Conservation (phyloP, 257 asterid species). For the Lantana camara region DNA sequence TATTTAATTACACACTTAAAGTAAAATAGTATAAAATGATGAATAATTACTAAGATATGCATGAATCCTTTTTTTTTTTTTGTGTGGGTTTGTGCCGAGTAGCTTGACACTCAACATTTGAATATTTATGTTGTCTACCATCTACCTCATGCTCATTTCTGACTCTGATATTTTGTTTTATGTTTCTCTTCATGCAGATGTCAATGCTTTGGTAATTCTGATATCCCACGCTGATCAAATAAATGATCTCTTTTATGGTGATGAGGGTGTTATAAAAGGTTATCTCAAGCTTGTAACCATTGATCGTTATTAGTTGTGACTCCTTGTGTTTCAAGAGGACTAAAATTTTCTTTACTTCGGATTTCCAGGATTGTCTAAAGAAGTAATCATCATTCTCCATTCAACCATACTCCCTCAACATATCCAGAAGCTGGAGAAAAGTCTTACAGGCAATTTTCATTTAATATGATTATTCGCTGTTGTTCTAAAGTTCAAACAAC, state of each 20-base stretch:
- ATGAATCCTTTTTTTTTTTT: too few relatives aligned
- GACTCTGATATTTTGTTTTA: slow-evolving; percentile 12
- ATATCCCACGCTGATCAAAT: slow-evolving; percentile 76
- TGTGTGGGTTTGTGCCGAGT: too few relatives aligned
- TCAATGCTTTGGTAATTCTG: slow-evolving; percentile 74
- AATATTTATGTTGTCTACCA: not conserved
- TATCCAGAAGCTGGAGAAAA: slow-evolving; percentile 64
- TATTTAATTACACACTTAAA: not conserved
- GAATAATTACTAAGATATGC: too few relatives aligned
- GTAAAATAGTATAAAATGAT: too few relatives aligned
- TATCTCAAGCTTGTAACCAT: slow-evolving; percentile 26
- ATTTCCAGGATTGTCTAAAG: slow-evolving; percentile 65
- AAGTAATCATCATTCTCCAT: slow-evolving; percentile 68
- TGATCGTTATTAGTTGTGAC: slow-evolving; percentile 25
- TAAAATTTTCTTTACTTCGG: slow-evolving; percentile 19
- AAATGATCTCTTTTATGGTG: slow-evolving; percentile 52
- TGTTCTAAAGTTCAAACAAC: not conserved
- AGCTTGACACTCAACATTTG: not conserved
- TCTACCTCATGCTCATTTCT: not conserved
- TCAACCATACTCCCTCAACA: slow-evolving; percentile 64
- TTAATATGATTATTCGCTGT: slow-evolving; percentile 24
- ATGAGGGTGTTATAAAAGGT: slow-evolving; percentile 74
- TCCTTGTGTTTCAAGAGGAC: slow-evolving; percentile 28
- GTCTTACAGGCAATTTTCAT: slow-evolving; percentile 57
- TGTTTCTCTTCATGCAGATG: slow-evolving; percentile 50